Evolutionary conservation across 805 yeast species (phyloP).

Genomic region (Cyberlindnera nakhonratchasimensis): DNA sequence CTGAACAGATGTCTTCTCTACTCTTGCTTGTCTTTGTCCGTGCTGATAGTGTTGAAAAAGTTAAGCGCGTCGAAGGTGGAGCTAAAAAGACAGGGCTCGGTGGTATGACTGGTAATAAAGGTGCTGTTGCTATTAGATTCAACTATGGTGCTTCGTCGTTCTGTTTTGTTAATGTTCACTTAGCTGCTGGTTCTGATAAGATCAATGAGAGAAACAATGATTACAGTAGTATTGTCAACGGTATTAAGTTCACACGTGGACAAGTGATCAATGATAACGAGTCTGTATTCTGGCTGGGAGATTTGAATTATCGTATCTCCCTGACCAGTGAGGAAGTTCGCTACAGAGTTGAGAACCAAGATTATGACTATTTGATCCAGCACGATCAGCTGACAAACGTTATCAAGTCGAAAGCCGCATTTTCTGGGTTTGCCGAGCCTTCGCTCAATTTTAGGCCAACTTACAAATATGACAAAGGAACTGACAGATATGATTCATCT

Average conservation of each 20-base stretch:
- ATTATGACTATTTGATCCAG: conserved; percentile 50
- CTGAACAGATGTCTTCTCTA: conserved; percentile 75
- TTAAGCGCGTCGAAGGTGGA: conserved; percentile 86
- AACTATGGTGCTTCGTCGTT: conserved; percentile 62
- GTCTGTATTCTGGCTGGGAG: conserved; percentile 90
- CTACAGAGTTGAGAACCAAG: conserved; percentile 42
- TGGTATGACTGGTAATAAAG: conserved; percentile 82
- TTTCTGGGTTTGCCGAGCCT: conserved; percentile 73
- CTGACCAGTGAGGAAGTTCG: conserved; percentile 75
- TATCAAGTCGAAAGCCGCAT: conserved; percentile 63
- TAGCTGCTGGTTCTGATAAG: conserved; percentile 89
- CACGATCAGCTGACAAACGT: conserved; percentile 79
- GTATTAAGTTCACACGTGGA: conserved; percentile 55
- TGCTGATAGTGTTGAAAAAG: conserved; percentile 45
- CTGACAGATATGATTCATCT: conserved; percentile 76
- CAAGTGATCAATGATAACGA: conserved; percentile 64
- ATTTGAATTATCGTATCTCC: conserved; percentile 78
- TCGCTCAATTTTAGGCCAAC: conserved; percentile 82
- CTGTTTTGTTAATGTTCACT: conserved; percentile 80
- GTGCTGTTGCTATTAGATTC: conserved; percentile 73
- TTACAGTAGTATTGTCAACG: conserved; percentile 72
- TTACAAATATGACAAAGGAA: conserved; percentile 86
- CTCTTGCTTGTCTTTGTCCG: conserved; percentile 54
- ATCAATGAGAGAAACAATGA: conserved; percentile 83
- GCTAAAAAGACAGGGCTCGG: conserved; percentile 90